Evolutionary conservation across 106 monocot species (phyloP).

Genomic region (Vanilla planifolia): DNA sequence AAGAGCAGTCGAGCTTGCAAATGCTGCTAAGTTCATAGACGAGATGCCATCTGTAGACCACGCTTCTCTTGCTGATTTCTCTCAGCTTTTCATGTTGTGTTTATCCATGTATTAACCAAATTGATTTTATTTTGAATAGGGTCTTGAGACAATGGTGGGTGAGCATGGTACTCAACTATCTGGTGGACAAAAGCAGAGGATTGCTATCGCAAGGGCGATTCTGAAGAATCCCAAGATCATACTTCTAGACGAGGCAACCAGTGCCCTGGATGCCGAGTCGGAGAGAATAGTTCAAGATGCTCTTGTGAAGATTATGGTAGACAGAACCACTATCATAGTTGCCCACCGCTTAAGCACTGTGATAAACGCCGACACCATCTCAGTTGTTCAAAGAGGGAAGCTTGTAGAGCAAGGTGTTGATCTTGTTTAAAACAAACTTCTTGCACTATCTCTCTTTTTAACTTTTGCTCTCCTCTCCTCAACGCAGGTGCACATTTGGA

Average conservation of each 20-base stretch:
- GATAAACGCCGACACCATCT: slow-evolving; percentile 58
- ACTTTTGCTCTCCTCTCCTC: too few species aligned
- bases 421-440: too few species aligned
- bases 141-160: slow-evolving; percentile 76
- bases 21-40: slow-evolving; percentile 79
- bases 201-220: slow-evolving; percentile 80
- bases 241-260: slow-evolving; percentile 81
- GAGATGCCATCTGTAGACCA: slow-evolving; percentile 57
- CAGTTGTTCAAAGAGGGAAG: slow-evolving; percentile 58
- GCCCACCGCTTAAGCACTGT: slow-evolving; percentile 80
- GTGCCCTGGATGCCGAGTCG: slow-evolving; percentile 77
- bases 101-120: neutral
- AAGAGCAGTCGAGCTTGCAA: slow-evolving; percentile 53
- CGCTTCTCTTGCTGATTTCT: neutral
- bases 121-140: slow-evolving; percentile 19
- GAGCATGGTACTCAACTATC: slow-evolving; percentile 76
- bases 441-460: too few species aligned
- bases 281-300: slow-evolving; percentile 83
- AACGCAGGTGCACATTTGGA: slow-evolving; percentile 50
- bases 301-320: slow-evolving; percentile 53
- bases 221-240: slow-evolving; percentile 77
- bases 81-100: neutral
- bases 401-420: slow-evolving; percentile 61
- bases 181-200: slow-evolving; percentile 82
- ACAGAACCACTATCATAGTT: slow-evolving; percentile 69